Evolutionary conservation across 2,329 filamentous ascomycete species (phyloP), one percentile per base, ranked within the genome.

Genomic region (Penicillium sp.): DNA sequence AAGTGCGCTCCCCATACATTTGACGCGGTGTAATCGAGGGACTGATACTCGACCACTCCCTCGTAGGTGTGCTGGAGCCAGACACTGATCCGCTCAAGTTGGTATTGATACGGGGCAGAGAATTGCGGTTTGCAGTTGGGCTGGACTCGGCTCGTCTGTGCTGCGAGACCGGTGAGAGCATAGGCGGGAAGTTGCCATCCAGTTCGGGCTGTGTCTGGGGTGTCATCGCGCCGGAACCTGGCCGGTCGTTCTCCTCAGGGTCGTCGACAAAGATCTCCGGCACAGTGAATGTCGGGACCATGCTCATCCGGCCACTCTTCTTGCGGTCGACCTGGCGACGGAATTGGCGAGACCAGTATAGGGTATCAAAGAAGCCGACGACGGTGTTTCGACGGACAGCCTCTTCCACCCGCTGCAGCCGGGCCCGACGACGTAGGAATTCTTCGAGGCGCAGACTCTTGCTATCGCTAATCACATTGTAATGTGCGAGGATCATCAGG

Each of bases 391-490:
- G 86, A 56, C 91, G 89, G 42, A 97, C 91, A 64, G 94, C 91
- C 74, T 99, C 93, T 66, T 99, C 91, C 1, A 99, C 93, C 59
- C 93, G 88, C 72, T 97, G 93, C 46, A 99, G 81, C 51, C 93
- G 86, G 32, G 92, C 91, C 59, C 93, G 87, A 37, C 95, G 90
- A 56, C 93, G 88, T 55, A 99, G 76, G 73, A 96, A 99, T 71
- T 99, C 94, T 68, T 99, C 94, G 2, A 99, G 83, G 59, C 90
- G 88, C 69, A 99, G 78, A 74, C 92, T 96, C 81, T 97, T 97
- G 78, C 89, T 97, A 74, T 99, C 94, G 64, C 88, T 96, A 72
- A 99, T 99, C 69, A 99, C 92, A 69, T 97, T 99, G 81, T 99
- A 96, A 74, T 99, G 94, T 34, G 95, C 93, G 55, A 99, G 81